A percentile compares a stretch with the other conserved stretches of the same genome.
phyloP scores from a whole-genome alignment of 176 grass and related monocot species.

The Carex littledalei region DNA sequence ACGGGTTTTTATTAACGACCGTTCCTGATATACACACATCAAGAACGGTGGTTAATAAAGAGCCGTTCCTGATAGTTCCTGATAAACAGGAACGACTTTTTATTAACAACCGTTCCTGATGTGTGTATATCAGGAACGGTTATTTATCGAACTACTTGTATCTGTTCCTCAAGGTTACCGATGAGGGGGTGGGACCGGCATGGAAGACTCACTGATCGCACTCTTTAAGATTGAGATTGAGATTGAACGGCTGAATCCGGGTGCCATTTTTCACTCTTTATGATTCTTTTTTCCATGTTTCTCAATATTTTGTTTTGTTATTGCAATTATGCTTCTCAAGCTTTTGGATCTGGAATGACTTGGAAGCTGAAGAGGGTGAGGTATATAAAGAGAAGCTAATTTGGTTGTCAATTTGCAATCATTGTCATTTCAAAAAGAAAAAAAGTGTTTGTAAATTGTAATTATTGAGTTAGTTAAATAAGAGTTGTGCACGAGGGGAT shows the following conservation, averaged over 20 bases:
- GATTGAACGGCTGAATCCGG: conserved; percentile 48
- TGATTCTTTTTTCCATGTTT: neutral
- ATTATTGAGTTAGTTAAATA: neutral
- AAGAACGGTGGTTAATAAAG: too few species aligned
- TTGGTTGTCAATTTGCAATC: neutral
- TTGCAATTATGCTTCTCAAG: neutral
- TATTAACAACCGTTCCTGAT: too few species aligned
- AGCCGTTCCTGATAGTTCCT: too few species aligned
- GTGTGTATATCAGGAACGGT: too few species aligned
- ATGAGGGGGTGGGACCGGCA: conserved; percentile 45
- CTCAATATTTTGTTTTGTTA: neutral
- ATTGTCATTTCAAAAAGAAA: neutral
- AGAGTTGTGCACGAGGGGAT: neutral
- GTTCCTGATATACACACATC: too few species aligned
- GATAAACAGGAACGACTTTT: too few species aligned
- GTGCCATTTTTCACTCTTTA: conserved; percentile 31
- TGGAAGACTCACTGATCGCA: conserved; percentile 54
- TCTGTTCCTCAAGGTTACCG: conserved; percentile 41
- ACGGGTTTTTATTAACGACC: too few species aligned
- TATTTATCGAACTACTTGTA: neutral
- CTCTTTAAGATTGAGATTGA: conserved; percentile 36
- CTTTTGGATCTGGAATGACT: neutral
- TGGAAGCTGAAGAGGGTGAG: neutral
- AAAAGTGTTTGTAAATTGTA: too few species aligned
- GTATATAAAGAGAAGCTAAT: neutral